phyloP scores from a whole-genome alignment of 306 rosid species.

The Cercis canadensis region DNA sequence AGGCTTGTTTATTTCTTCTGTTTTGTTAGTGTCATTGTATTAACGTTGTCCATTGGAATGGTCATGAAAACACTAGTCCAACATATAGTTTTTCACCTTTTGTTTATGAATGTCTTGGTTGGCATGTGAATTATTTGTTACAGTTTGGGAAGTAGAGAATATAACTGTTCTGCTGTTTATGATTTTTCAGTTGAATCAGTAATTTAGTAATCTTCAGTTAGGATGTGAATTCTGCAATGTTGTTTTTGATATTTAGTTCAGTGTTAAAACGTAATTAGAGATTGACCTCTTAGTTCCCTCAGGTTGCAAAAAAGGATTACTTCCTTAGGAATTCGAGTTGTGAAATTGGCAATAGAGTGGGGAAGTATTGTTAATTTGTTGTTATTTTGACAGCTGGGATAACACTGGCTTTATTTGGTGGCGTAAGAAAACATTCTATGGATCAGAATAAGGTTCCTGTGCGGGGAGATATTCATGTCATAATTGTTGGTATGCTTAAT shows the following conservation, averaged over 20 bases:
- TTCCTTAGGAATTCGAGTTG: constrained; percentile 22
- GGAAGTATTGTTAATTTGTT: constrained; percentile 36
- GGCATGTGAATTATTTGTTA: constrained; percentile 23
- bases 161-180: constrained; percentile 4
- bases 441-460: constrained; percentile 97
- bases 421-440: constrained; percentile 81
- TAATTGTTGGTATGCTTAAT: constrained; percentile 80
- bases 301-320: no score
- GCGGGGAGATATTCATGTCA: constrained; percentile 93
- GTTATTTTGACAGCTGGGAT: constrained; percentile 75
- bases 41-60: constrained; percentile 9
- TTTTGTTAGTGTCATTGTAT: constrained; percentile 5
- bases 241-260: no score
- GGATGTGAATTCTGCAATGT: no score
- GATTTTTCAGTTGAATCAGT: constrained; percentile 13
- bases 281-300: no score
- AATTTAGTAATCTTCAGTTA: not conserved
- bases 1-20: not conserved
- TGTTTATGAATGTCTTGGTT: constrained; percentile 17
- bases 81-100: constrained; percentile 16
- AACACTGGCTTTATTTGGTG: constrained; percentile 85
- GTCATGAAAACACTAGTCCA: constrained; percentile 19
- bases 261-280: no score
- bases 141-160: constrained; percentile 24
- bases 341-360: constrained; percentile 17